Evolutionary conservation across 352 stramenopile species (phyloP), one percentile per base, ranked within the genome.

Genomic region (Phytophthora capsici): DNA sequence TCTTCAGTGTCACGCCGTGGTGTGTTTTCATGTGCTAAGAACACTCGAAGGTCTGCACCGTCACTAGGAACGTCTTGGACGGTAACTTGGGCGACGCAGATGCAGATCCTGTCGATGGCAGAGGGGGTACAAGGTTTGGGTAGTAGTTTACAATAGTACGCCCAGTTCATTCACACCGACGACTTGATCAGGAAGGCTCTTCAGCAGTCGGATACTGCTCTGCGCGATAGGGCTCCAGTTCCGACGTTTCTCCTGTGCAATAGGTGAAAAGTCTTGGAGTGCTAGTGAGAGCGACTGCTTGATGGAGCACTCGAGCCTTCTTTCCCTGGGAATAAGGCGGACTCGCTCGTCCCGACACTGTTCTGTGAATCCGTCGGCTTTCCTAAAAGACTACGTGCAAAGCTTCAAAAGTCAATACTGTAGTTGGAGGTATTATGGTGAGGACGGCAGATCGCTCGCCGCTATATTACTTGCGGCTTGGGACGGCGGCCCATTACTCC

Each of bases 111-210:
- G 44, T 44, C 9, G 44, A 32, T 13, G 51, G 37, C 16, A 54
- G 17, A 19, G 50, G 41, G 12, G 70, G 53, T 12, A 56, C 55
- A n/a, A 36, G 80, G 75, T 48, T 92, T 92, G 2, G 86, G 75
- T 13, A 82, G 14, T 3, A 96, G 58, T 38, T 89, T 95, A 85
- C 88, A 96, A 54, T 91, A 82, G 73, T 16, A 94, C 87, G 1
- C 88, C 88, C 4, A 95, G 69, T 20, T 94, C 85, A 54, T 94
- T 95, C 22, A 96, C 75, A 19, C 79, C 90, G 19, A 96, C 54
- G 16, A 96, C 71, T 9, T 84, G 84, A 52, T 95, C 88, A 0
- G 84, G 73, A 1, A 93, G 74, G 40, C 94, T 86, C 63, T 92
- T 88, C 23, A 94, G 69, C 68, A 88, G 50, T 16, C 80, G 60